Evolutionary conservation across 306 rosid species (phyloP), one percentile per base, ranked within the genome.

Genomic region (Gillenia trifoliata): DNA sequence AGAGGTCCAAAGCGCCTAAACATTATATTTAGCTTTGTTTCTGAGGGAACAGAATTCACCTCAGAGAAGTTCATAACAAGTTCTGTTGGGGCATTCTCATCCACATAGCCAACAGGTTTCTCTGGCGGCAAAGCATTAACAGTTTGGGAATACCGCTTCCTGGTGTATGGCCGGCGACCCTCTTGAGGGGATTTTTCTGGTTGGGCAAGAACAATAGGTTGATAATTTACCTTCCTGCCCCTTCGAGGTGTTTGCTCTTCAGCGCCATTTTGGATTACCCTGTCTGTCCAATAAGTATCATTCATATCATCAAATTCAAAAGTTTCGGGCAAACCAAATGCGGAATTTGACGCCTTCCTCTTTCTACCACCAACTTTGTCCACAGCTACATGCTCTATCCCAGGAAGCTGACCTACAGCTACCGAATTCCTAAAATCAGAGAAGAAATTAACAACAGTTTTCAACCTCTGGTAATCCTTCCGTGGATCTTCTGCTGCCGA

Each of bases 241-340:
- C 49, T 87, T 78, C 83, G 90, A 19, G 85, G 30, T 41, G 86
- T 79, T 79, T 86, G 90, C 81, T 83, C 97, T 82, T 94, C 98
- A 56, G 83, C 73, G 28, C 94, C 97, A 85, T 90, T 94, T 75
- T 90, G 90, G 68, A 94, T 84, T 70, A 94, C 96, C 82, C 90
- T 91, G 81, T 94, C 97, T 9, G 96, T 94, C 98, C 98, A 90
- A 60, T 94, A 94, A 40, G 95, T 88, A 80, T 94, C 97, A 62
- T 85, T 92, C 98, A 90, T 91, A 78, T 91, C 98, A 75, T 93
- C 97, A 78, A 93, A 93, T 80, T 93, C 98, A 86, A 89, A 93
- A 75, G 97, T 83, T 72, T 87, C 90, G 4, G 97, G 89, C 43
- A 76, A 66, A 56, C 84, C 90, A 77, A 34, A 65, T 22, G 75